Conservation (phyloP, 2,329 filamentous ascomycete genomes). For the Pseudogymnoascus destructans region DNA sequence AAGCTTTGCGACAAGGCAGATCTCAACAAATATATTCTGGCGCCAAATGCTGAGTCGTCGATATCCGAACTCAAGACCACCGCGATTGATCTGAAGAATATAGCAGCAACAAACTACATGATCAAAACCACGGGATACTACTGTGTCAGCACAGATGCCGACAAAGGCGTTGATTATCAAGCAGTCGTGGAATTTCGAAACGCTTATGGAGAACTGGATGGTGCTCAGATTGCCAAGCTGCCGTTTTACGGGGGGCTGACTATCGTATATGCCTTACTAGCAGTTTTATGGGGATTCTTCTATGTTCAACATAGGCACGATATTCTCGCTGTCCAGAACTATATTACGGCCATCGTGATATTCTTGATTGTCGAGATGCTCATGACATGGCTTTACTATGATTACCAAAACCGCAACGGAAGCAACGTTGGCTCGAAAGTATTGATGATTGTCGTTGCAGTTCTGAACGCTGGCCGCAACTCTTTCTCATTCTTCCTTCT, state of each 20-base stretch:
- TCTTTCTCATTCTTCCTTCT: constrained; percentile 98
- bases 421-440: constrained; percentile 72
- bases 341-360: constrained; percentile 91
- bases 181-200: constrained; percentile 88
- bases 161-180: constrained; percentile 49
- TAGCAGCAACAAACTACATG: constrained; percentile 63
- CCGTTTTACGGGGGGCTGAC: constrained; percentile 94
- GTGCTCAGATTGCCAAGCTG: constrained; percentile 89
- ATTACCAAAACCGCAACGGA: constrained; percentile 85
- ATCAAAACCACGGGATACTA: constrained; percentile 92
- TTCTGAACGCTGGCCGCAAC: constrained; percentile 86
- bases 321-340: constrained; percentile 94
- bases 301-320: constrained; percentile 91
- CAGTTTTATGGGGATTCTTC: constrained; percentile 80
- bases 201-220: constrained; percentile 88
- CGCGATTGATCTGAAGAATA: constrained; percentile 68
- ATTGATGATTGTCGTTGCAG: constrained; percentile 78
- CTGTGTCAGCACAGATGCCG: constrained; percentile 70
- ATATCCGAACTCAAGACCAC: constrained; percentile 62
- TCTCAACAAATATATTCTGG: constrained; percentile 72
- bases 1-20: constrained; percentile 65
- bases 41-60: constrained; percentile 58
- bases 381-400: constrained; percentile 98
- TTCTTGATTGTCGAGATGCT: constrained; percentile 94
- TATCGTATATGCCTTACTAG: constrained; percentile 81